Evolutionary conservation across 1,284 basidiomycete species (phyloP), one percentile per base, ranked within the genome.

Genomic region (Puccinia polysora): DNA sequence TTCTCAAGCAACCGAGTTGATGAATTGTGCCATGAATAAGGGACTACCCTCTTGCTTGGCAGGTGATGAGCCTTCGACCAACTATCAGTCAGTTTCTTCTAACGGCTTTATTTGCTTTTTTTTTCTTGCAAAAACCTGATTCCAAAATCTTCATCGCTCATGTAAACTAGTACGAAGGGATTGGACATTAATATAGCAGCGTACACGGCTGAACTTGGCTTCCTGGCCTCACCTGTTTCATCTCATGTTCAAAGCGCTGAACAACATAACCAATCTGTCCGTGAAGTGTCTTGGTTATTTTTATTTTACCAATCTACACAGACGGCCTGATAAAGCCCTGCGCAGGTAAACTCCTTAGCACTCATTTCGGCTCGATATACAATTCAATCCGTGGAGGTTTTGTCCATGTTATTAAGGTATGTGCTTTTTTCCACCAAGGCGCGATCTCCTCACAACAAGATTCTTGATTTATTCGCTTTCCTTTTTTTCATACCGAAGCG

Each of bases 131-230:
- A 34, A n/a, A n/a, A 53, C 23, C 23, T 32, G 34, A 56, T 28
- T 4, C 5, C 18, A 20, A 12, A 12, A 47, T 47, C 89, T 1
- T 89, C 87, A 1, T 83, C 89, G 75, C 88, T 91, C 81, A 92
- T 91, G n/a, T n/a, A n/a, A n/a, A n/a, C n/a, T 80, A 88, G 88
- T 76, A 84, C 83, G 45, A 94, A 94, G 80, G 91, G 91, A 4
- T 81, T 91, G 64, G 91, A 94, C 78, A 92, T 93, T 75, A 89
- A 87, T 43, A 85, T 85, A 12, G 89, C 90, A 0, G 86, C 89
- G 0, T 91, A 91, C 76, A 84, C 87, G 2, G 85, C 86, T 36
- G 91, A 93, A 80, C 84, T 93, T 34, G 90, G 89, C 20, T 87
- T 85, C 79, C 85, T 91, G 20, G 90, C 90, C 2, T 87, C 85